Evolutionary conservation across 2,329 filamentous ascomycete genomes (phyloP).

Genomic region (Plenodomus lindquistii): DNA sequence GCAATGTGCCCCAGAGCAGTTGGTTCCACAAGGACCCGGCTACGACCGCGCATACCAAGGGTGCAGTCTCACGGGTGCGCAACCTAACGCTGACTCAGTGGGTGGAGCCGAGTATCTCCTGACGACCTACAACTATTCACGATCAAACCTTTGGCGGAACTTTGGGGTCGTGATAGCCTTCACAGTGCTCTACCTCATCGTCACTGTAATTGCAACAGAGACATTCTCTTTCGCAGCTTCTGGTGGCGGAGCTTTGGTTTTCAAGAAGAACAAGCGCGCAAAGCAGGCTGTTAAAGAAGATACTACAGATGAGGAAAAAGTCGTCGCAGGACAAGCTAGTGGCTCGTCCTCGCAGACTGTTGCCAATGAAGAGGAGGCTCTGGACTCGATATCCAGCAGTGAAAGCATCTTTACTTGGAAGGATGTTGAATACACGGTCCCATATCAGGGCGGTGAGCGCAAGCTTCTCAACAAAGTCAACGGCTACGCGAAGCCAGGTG

Average conservation of each 20-base stretch:
- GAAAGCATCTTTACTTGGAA: constrained; percentile 46
- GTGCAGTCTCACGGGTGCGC: constrained; percentile 64
- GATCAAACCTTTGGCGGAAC: constrained; percentile 69
- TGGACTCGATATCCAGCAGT: constrained; percentile 43
- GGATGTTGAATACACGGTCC: constrained; percentile 68
- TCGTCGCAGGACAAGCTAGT: constrained; percentile 29
- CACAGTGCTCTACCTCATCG: constrained; percentile 70
- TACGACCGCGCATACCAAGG: constrained; percentile 61
- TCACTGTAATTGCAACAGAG: constrained; percentile 74
- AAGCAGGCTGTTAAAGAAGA: constrained; percentile 57
- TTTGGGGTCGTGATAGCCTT: constrained; percentile 79
- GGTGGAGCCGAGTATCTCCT: constrained; percentile 59
- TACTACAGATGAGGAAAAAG: constrained; percentile 63
- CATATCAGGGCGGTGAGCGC: constrained; percentile 65
- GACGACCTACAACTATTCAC: constrained; percentile 60
- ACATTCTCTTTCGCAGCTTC: constrained; percentile 63
- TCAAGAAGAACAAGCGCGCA: constrained; percentile 68
- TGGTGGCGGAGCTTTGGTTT: constrained; percentile 71
- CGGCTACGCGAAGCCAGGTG: constrained; percentile 78
- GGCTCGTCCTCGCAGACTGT: constrained; percentile 22
- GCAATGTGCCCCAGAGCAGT: constrained; percentile 61
- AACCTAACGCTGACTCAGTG: constrained; percentile 55
- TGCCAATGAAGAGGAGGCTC: constrained; percentile 31
- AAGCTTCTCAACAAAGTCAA: constrained; percentile 70
- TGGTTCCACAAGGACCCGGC: constrained; percentile 63